These are phyloP conservation scores for Turnera subulata DNA, from an alignment of 345 rosid genomes.

Conservation along the genomic window DNA sequence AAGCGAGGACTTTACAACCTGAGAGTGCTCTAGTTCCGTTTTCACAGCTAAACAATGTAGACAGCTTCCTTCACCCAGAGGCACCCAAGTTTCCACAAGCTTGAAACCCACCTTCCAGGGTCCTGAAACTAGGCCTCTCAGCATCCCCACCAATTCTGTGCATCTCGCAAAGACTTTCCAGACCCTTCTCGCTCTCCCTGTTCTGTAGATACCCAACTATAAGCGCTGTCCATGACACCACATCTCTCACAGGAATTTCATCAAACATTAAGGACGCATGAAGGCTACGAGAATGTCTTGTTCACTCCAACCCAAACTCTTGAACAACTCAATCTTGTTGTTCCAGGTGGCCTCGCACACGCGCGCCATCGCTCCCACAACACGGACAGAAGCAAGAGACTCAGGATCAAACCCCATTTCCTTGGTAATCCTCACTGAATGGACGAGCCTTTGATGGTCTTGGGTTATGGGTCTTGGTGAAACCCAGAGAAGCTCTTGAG, in stretches of 20 bases:
- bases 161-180: conserved; percentile 51
- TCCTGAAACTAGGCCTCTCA: conserved; percentile 53
- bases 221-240: conserved; percentile 65
- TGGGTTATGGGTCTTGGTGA: too few species aligned
- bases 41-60: conserved; percentile 55
- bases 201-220: conserved; percentile 61
- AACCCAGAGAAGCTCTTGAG: too few species aligned
- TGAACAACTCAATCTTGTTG: too few species aligned
- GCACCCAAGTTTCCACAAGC: conserved; percentile 56
- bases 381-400: too few species aligned
- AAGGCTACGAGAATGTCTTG: too few species aligned
- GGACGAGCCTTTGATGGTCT: too few species aligned
- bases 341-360: too few species aligned
- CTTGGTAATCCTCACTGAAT: too few species aligned
- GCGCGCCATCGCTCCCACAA: too few species aligned
- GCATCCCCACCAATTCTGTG: conserved; percentile 28
- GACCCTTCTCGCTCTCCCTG: conserved; percentile 47
- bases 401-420: too few species aligned
- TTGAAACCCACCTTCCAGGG: conserved; percentile 56
- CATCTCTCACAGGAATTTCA: conserved; percentile 58
- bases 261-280: conserved; percentile 52
- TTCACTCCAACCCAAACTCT: too few species aligned
- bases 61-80: conserved; percentile 42
- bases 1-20: too few species aligned
- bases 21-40: conserved; percentile 40